Evolutionary conservation across 2,329 filamentous ascomycete species (phyloP).

Genomic region (Diaporthe australafricana): DNA sequence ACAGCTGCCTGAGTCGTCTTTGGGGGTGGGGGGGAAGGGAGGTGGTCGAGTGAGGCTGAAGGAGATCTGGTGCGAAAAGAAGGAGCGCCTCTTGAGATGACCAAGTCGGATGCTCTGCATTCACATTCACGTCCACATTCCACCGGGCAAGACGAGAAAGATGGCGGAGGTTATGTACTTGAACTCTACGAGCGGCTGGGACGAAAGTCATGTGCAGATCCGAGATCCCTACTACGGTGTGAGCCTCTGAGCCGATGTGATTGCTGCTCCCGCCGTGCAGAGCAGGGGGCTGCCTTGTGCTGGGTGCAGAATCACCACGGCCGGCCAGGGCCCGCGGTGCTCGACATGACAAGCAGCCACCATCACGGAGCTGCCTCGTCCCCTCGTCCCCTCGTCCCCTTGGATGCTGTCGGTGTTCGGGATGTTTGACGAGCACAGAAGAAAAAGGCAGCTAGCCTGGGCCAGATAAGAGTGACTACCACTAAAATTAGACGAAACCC

Average conservation of each 20-base stretch:
- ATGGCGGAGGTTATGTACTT: constrained; percentile 18
- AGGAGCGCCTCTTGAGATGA: not conserved
- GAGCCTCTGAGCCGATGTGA: constrained; percentile 1
- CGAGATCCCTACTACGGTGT: constrained; percentile 12
- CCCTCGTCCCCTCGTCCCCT: not conserved
- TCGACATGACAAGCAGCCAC: constrained; percentile 1
- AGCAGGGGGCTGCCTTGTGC: constrained; percentile 17
- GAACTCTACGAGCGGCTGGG: not conserved
- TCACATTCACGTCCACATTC: not conserved
- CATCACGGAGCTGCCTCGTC: not conserved
- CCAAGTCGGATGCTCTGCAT: not conserved
- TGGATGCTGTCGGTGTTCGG: constrained; percentile 21
- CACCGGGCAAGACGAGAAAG: not conserved
- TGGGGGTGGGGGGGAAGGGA: too few relatives aligned
- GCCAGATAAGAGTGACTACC: constrained; percentile 23
- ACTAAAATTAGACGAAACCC: constrained; percentile 26
- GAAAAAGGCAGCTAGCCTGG: not conserved
- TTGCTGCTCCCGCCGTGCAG: constrained; percentile 14
- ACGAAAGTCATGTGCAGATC: constrained; percentile 8
- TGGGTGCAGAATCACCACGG: not conserved
- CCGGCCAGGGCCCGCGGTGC: not conserved
- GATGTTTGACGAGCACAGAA: constrained; percentile 7
- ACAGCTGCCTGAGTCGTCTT: not conserved
- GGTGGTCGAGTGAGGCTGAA: not conserved
- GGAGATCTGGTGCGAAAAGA: not conserved